A percentile compares a stretch with the other conserved stretches of the same genome.
Evolutionary conservation across 192 early-diverging fungal genomes (phyloP).

Genomic region (Entomortierella beljakovae): DNA sequence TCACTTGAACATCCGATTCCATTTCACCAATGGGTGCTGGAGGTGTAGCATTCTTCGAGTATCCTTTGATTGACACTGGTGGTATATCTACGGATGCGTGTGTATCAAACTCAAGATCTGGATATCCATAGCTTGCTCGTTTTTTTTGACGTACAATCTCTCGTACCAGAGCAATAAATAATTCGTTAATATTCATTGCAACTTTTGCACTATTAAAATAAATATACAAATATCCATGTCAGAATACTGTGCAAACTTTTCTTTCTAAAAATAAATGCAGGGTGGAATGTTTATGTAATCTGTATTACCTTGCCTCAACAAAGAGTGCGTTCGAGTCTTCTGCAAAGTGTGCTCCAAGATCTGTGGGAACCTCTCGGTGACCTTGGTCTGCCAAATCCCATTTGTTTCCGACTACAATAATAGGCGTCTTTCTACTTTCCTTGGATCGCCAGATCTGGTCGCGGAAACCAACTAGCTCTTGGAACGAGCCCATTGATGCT

Average conservation of each 20-base stretch:
- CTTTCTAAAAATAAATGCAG: neutral
- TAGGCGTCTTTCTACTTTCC: slow-evolving; percentile 79
- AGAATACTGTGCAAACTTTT: no score
- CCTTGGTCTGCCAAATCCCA: slow-evolving; percentile 73
- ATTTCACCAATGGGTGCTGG: neutral
- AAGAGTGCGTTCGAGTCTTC: slow-evolving; percentile 67
- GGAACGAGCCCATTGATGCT: slow-evolving; percentile 77
- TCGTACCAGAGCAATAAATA: slow-evolving; percentile 31
- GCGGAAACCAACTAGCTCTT: slow-evolving; percentile 79
- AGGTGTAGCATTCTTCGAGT: slow-evolving; percentile 12
- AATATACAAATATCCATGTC: no score
- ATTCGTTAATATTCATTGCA: slow-evolving; percentile 31
- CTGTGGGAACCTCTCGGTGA: slow-evolving; percentile 68
- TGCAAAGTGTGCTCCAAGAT: slow-evolving; percentile 68
- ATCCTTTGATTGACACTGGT: slow-evolving; percentile 7
- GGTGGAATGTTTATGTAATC: neutral
- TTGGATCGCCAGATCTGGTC: slow-evolving; percentile 86
- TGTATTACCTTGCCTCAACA: slow-evolving; percentile 65
- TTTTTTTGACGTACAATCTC: slow-evolving; percentile 19
- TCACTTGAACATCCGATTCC: slow-evolving; percentile 2
- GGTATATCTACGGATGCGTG: neutral
- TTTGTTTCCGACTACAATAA: slow-evolving; percentile 91
- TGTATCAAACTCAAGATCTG: neutral
- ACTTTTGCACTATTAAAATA: slow-evolving; percentile 29
- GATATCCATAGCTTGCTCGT: neutral